A percentile compares a stretch with the other conserved stretches of the same genome.
Evolutionary conservation across 2,329 filamentous ascomycete species (phyloP).

Genomic region (Arthroderma sp.): DNA sequence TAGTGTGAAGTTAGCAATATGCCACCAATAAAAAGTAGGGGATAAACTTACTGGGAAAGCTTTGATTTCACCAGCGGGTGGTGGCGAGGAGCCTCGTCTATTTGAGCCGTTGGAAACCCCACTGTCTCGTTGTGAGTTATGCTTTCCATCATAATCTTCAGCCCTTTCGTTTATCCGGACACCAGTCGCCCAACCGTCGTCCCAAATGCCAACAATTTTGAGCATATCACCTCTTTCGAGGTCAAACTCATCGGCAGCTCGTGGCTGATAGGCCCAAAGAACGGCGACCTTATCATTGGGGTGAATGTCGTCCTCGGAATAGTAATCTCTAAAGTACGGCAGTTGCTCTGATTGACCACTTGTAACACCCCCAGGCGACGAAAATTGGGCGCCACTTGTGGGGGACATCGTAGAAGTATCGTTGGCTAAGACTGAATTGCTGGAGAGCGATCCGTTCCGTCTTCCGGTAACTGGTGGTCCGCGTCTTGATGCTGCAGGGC

Average conservation of each 20-base stretch:
- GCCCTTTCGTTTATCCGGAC: constrained; percentile 68
- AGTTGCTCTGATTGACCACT: constrained; percentile 93
- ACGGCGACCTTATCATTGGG: constrained; percentile 80
- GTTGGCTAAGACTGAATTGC: constrained; percentile 58
- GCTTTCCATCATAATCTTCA: constrained; percentile 73
- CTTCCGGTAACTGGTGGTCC: constrained; percentile 40
- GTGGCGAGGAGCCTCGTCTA: constrained; percentile 46
- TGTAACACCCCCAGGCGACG: constrained; percentile 67
- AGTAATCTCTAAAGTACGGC: constrained; percentile 96
- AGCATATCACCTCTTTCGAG: constrained; percentile 95
- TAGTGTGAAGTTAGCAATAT: constrained; percentile 7
- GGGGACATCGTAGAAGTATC: constrained; percentile 58
- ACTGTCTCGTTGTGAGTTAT: constrained; percentile 73
- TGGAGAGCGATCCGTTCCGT: constrained; percentile 80
- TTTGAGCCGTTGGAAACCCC: constrained; percentile 74
- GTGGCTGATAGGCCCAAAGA: constrained; percentile 92
- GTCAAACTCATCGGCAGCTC: constrained; percentile 83
- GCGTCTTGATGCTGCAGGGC: constrained; percentile 50
- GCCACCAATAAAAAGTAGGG: background rate
- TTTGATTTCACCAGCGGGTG: constrained; percentile 72
- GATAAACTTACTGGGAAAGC: constrained; percentile 56
- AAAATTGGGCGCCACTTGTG: constrained; percentile 57
- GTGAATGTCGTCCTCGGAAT: constrained; percentile 91
- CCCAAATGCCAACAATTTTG: constrained; percentile 96
- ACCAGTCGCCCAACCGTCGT: constrained; percentile 96